A percentile compares a stretch with the other conserved stretches of the same genome.
Evolutionary conservation across 345 rosid genomes (phyloP).

Genomic region (Raphanus raphanistrum): DNA sequence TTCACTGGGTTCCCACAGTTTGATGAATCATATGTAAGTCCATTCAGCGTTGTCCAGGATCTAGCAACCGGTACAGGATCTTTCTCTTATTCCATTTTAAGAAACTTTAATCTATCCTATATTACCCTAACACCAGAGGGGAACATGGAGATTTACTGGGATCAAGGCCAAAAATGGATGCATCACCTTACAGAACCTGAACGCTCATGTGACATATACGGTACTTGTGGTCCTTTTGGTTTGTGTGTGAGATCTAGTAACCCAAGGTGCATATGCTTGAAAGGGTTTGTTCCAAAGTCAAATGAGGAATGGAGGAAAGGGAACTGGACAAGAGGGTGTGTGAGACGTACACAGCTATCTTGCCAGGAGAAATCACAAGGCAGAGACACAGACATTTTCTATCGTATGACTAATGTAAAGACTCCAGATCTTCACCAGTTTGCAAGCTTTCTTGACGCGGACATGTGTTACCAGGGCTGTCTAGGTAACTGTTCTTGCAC

Average conservation of each 20-base stretch:
- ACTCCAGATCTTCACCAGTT: conserved; percentile 36
- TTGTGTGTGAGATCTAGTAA: conserved; percentile 27
- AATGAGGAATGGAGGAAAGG: conserved; percentile 25
- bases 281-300: conserved; percentile 36
- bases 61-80: conserved; percentile 28
- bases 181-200: conserved; percentile 25
- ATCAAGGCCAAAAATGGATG: conserved; percentile 18
- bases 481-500: conserved; percentile 38
- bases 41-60: conserved; percentile 34
- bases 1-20: conserved; percentile 21
- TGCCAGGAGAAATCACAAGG: conserved; percentile 27
- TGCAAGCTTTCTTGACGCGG: conserved; percentile 32
- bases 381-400: conserved; percentile 28
- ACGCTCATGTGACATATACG: conserved; percentile 31
- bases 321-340: conserved; percentile 41
- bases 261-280: conserved; percentile 33
- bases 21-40: conserved; percentile 33
- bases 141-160: conserved; percentile 28
- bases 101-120: conserved; percentile 28
- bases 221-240: conserved; percentile 37
- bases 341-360: conserved; percentile 21
- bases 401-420: conserved; percentile 28
- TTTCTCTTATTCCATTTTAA: conserved; percentile 13
- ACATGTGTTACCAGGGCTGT: conserved; percentile 31
- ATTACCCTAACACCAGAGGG: conserved; percentile 30